Evolutionary conservation across 2,329 filamentous ascomycete genomes (phyloP), one percentile per base, ranked within the genome.

Genomic region (Didymellaceae sp.): DNA sequence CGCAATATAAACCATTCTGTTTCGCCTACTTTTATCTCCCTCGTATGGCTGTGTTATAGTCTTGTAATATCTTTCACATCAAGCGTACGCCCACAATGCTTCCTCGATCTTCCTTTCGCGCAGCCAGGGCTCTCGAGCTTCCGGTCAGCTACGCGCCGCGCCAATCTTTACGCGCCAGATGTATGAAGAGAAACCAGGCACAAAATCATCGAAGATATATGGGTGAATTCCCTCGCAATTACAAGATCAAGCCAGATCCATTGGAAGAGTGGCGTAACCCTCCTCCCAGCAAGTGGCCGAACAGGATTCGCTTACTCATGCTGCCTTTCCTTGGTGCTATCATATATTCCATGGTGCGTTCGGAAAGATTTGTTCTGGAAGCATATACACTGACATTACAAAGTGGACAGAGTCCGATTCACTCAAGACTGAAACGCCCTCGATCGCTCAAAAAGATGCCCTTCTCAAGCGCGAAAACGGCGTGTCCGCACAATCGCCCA

Each of bases 371-470:
- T 10, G n/a, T 6, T 14, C 14, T 5, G 2, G 10, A 2, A 4
- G 2, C 11, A 8, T 18, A n/a, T 3, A 22, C n/a, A 24, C 43
- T 64, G n/a, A 64, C 22, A 14, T 25, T 13, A 11, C 34, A 32
- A 37, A 73, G 70, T 58, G 61, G 56, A 71, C 65, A 45, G 65
- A 75, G 58, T 52, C 48, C 5, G 74, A 72, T 52, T 64, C 73
- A 28, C 61, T 74, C 49, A 67, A 77, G 59, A 67, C 75, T 66
- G 88, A 92, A 63, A 68, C 77, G 37, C 81, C 89, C 22, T 83
- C 88, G 31, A 89, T 97, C 61, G 91, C 91, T 64, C 90, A 96
- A 70, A 86, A 90, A 65, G 94, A 97, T 74, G 86, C 84, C 58
- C 81, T 91, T 55, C 82, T 85, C 61, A 96, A 94, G 76, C 86